phyloP scores from a whole-genome alignment of 305 asterid genomes.

The Coffea humblotiana region DNA sequence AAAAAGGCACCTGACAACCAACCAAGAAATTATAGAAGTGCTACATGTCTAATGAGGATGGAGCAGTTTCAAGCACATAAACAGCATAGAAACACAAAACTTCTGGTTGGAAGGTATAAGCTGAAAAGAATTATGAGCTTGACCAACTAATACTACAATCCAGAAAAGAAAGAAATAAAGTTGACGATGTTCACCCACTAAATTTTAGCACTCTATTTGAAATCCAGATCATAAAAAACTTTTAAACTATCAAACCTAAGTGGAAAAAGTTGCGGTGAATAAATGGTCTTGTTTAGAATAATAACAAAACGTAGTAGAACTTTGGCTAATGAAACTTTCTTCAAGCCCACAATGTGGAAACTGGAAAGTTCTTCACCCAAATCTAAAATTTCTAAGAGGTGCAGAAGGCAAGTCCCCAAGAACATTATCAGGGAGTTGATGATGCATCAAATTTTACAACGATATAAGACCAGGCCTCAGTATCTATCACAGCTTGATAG shows the following conservation, averaged over 20 bases:
- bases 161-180: not conserved
- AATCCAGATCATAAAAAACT: not conserved
- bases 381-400: not conserved
- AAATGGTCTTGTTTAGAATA: not conserved
- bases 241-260: not conserved
- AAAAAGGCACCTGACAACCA: not conserved
- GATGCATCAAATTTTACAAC: not conserved
- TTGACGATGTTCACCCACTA: not conserved
- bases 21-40: not conserved
- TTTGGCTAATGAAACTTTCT: not conserved
- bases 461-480: not conserved
- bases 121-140: not conserved
- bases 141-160: not conserved
- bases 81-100: not conserved
- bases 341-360: not conserved
- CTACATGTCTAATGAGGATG: not conserved
- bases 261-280: not conserved
- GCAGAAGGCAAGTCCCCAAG: not conserved
- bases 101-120: not conserved
- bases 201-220: not conserved
- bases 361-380: not conserved
- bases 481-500: not conserved
- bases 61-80: not conserved
- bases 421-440: not conserved
- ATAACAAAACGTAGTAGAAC: not conserved